These are phyloP conservation scores for Fusarium oligoseptatum DNA, from an alignment of 2,329 filamentous ascomycete genomes.

Conservation along the genomic window DNA sequence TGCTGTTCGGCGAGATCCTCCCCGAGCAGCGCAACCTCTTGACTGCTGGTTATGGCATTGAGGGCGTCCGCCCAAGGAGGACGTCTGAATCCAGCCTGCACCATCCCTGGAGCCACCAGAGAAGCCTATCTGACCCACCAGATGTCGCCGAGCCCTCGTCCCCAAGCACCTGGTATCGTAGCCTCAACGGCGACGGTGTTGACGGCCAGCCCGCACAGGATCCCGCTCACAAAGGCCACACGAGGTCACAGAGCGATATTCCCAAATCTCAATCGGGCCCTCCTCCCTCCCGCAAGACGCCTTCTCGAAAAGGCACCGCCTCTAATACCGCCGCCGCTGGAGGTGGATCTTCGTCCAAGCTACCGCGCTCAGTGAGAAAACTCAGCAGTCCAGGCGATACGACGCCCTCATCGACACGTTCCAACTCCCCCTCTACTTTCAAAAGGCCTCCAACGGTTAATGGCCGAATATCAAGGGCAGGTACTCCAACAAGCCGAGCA, in stretches of 20 bases:
- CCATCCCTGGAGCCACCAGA: conserved; percentile 63
- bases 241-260: conserved; percentile 73
- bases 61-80: conserved; percentile 65
- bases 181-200: conserved; percentile 46
- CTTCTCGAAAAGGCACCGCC: conserved; percentile 39
- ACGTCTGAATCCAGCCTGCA: conserved; percentile 80
- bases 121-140: conserved; percentile 68
- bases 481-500: conserved; percentile 53
- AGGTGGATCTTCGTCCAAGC: conserved; percentile 55
- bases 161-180: conserved; percentile 75
- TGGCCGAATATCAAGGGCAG: conserved; percentile 55
- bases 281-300: conserved; percentile 51
- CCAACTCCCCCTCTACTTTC: conserved; percentile 66
- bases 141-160: conserved; percentile 71
- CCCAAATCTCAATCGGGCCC: conserved; percentile 53
- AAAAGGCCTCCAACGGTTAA: conserved; percentile 57
- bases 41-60: conserved; percentile 72
- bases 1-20: conserved; percentile 82
- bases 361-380: conserved; percentile 63
- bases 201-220: conserved; percentile 38
- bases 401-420: conserved; percentile 66
- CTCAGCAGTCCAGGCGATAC: conserved; percentile 59
- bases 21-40: conserved; percentile 68
- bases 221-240: conserved; percentile 52
- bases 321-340: conserved; percentile 40